These are phyloP conservation scores for Phytophthora gonapodyides DNA, from an alignment of 352 stramenopile species.

Conservation along the genomic window DNA sequence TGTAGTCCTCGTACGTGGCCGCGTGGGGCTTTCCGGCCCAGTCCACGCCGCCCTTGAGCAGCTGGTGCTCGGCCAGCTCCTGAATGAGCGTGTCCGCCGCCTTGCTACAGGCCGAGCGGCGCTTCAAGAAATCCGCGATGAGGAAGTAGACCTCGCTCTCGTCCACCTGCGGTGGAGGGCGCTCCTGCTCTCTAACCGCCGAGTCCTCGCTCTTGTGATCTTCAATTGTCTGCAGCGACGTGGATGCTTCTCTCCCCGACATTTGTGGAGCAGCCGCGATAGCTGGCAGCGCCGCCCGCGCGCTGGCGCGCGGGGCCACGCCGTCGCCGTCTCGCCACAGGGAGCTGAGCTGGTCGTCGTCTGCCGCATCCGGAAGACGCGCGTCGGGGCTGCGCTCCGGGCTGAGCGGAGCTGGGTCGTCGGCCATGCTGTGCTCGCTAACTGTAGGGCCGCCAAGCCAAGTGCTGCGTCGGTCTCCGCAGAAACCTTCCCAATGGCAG, in stretches of 20 bases:
- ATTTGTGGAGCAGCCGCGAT: constrained; percentile 15
- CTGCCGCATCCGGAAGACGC: not conserved
- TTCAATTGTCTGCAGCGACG: constrained; percentile 7
- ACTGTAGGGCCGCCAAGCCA: not conserved
- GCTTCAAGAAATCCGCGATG: constrained; percentile 86
- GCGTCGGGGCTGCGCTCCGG: constrained; percentile 11
- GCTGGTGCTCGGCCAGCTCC: constrained; percentile 61
- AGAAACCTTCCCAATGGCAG: too few relatives aligned
- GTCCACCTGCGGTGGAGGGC: constrained; percentile 14
- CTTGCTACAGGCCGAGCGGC: constrained; percentile 58
- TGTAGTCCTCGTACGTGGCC: constrained; percentile 77
- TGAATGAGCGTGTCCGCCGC: constrained; percentile 69
- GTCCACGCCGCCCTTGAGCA: constrained; percentile 63
- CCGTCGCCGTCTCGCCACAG: constrained; percentile 11
- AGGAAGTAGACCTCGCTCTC: constrained; percentile 83
- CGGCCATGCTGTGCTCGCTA: constrained; percentile 19
- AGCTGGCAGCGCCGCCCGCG: constrained; percentile 26
- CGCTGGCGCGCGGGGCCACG: not conserved
- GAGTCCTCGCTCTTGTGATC: constrained; percentile 18
- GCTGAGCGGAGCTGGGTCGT: constrained; percentile 17
- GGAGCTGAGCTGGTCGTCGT: constrained; percentile 10
- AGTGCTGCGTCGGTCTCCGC: not conserved
- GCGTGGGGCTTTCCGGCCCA: constrained; percentile 59
- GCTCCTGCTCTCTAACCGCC: constrained; percentile 9
- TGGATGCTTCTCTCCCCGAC: not conserved